A percentile compares a stretch with the other conserved stretches of the same genome.
Conservation (phyloP, 805 yeast species). For the Hanseniaspora clermontiae region DNA sequence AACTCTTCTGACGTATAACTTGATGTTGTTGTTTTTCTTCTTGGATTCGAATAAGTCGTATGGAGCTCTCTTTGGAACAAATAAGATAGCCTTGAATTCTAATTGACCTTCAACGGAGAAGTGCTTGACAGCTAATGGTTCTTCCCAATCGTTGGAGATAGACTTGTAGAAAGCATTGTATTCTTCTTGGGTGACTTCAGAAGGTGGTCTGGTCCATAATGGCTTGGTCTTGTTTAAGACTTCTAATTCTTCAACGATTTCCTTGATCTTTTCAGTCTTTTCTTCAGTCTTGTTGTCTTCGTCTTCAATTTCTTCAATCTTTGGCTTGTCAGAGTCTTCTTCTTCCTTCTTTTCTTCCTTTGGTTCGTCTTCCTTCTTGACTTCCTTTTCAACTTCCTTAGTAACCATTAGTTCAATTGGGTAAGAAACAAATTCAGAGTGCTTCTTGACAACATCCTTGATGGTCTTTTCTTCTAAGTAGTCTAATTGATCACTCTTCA, state of each 20-base stretch:
- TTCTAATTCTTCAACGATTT: constrained; percentile 87
- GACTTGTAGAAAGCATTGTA: constrained; percentile 99
- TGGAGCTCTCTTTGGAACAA: constrained; percentile 98
- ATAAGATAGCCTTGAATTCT: constrained; percentile 95
- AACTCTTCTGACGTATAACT: constrained; percentile 97
- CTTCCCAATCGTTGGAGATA: constrained; percentile 99
- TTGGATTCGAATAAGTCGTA: constrained; percentile 94
- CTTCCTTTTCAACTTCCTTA: constrained; percentile 98
- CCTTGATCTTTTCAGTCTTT: constrained; percentile 82
- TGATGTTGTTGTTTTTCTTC: constrained; percentile 98
- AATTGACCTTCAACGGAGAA: constrained; percentile 99
- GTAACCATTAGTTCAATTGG: constrained; percentile 97
- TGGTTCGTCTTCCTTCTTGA: constrained; percentile 56
- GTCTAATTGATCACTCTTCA: constrained; percentile 97
- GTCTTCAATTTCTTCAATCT: constrained; percentile 65
- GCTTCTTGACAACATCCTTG: constrained; percentile 98
- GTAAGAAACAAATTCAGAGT: constrained; percentile 97
- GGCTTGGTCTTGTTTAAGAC: constrained; percentile 99
- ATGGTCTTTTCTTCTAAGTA: constrained; percentile 99
- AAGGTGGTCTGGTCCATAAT: constrained; percentile 97
- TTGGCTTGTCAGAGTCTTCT: constrained; percentile 52
- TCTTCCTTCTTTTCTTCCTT: constrained; percentile 31
- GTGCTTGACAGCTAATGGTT: constrained; percentile 98
- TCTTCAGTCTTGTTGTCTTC: constrained; percentile 56
- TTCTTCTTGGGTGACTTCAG: constrained; percentile 95